A percentile compares a stretch with the other conserved stretches of the same genome.
phyloP scores from a whole-genome alignment of 108 stramenopile species.

The Nitzschia sp. region DNA sequence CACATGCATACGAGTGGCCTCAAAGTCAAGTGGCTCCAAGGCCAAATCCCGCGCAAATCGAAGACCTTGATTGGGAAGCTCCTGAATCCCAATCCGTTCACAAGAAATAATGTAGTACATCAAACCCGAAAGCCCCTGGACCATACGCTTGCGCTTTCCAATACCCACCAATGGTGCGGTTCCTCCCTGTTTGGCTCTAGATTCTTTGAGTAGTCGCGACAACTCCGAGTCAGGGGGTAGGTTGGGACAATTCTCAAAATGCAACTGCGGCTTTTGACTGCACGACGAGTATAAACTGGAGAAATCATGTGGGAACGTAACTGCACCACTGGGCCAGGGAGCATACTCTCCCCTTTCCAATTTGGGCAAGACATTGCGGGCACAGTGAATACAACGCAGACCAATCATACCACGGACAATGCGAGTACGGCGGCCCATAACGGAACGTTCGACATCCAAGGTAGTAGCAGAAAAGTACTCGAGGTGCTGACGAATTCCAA shows the following conservation, averaged over 20 bases:
- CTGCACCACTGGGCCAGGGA: slow-evolving; percentile 40
- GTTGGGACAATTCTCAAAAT: slow-evolving; percentile 57
- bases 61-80: slow-evolving; percentile 32
- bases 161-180: slow-evolving; percentile 1
- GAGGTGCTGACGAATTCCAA: slow-evolving; percentile 38
- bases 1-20: slow-evolving; percentile 27
- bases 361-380: slow-evolving; percentile 17
- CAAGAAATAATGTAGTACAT: slow-evolving; percentile 48
- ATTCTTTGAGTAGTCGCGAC: slow-evolving; percentile 24
- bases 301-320: slow-evolving; percentile 48
- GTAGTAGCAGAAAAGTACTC: slow-evolving; percentile 53
- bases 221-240: slow-evolving; percentile 28
- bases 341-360: neutral
- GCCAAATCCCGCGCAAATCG: slow-evolving; percentile 48
- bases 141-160: slow-evolving; percentile 23
- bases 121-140: slow-evolving; percentile 18
- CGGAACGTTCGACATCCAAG: slow-evolving; percentile 13
- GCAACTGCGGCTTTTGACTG: slow-evolving; percentile 50
- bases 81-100: slow-evolving; percentile 45
- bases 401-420: slow-evolving; percentile 50
- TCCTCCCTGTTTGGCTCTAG: neutral
- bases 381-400: slow-evolving; percentile 64
- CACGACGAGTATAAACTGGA: slow-evolving; percentile 36
- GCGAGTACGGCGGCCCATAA: slow-evolving; percentile 31
- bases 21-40: slow-evolving; percentile 44